Evolutionary conservation across 805 yeast genomes (phyloP), one percentile per base, ranked within the genome.

Genomic region (Nakazawaea ambrosiae): DNA sequence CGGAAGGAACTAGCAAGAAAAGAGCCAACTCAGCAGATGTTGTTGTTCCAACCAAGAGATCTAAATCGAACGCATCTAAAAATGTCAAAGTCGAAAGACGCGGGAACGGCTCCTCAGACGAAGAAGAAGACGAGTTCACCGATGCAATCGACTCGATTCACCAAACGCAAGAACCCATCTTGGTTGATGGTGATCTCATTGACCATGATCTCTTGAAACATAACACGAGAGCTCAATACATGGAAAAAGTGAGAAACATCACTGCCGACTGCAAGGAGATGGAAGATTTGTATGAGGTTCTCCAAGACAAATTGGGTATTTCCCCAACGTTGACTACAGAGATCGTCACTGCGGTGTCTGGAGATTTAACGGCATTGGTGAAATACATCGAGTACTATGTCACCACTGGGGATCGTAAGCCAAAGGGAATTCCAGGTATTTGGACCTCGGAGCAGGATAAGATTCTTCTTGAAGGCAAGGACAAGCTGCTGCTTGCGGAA

Each of bases 391-490:
- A 17, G 17, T 6, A 17, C 10, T 39, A 34, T 23, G 30, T 39
- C 24, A 27, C 30, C 7, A 34, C 35, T 3, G 39, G 39, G 4
- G 33, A 33, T 22, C 14, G 11, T 11, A 31, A 36, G 7, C 42
- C 42, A 5, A 17, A 8, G 5, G 39, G 39, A 4, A 30, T 39
- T 2, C 29, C 36, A 15, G 42, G 42, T 4, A 34, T 39, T 7
- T 39, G 27, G 17, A 34, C 39, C 12, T n/a, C n/a, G 10, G 39
- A 39, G 17, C 9, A 39, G 18, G 42, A 39, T 27, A 36, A 34
- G 7, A 17, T 34, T 4, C 6, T 39, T 17, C 11, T 11, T 4
- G 22, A 23, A 5, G n/a, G 16, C 15, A 20, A 20, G 2, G 34
- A 25, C 15, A 31, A 31, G 18, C 25, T 26, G 12, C 26, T n/a